phyloP scores from a whole-genome alignment of 2,329 filamentous ascomycete genomes.

The Ophiostoma ulmi region DNA sequence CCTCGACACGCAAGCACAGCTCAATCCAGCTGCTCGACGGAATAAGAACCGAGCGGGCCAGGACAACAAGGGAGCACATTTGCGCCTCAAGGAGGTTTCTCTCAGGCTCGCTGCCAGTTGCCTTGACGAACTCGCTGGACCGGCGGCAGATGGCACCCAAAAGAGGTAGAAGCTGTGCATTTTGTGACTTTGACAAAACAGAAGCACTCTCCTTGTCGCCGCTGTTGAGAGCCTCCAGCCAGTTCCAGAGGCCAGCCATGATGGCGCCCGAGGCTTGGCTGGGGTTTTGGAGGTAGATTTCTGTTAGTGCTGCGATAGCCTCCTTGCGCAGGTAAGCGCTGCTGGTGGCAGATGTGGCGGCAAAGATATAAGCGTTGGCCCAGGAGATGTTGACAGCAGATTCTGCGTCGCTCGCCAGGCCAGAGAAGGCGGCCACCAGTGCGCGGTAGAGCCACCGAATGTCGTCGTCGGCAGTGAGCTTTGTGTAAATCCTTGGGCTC shows the following conservation, averaged over 20 bases:
- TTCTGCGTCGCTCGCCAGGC: conserved; percentile 45
- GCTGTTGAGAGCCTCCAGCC: conserved; percentile 61
- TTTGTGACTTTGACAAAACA: conserved; percentile 58
- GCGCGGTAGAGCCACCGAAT: conserved; percentile 70
- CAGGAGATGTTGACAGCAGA: conserved; percentile 59
- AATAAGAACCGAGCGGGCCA: conserved; percentile 73
- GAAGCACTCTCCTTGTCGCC: conserved; percentile 76
- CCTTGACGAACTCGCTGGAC: conserved; percentile 44
- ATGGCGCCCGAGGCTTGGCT: conserved; percentile 57
- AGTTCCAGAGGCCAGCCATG: conserved; percentile 71
- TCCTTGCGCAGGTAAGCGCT: conserved; percentile 60
- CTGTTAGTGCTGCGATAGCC: conserved; percentile 56
- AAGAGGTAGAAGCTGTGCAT: conserved; percentile 56
- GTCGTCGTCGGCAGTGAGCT: conserved; percentile 69
- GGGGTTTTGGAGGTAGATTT: conserved; percentile 58
- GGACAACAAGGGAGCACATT: conserved; percentile 69
- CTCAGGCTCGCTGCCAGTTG: conserved; percentile 40
- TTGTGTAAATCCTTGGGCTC: conserved; percentile 78
- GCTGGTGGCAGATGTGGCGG: conserved; percentile 60
- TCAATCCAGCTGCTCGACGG: conserved; percentile 84
- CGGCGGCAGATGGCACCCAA: conserved; percentile 60
- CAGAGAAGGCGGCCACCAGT: conserved; percentile 56
- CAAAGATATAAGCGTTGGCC: conserved; percentile 80
- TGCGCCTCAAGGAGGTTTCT: conserved; percentile 57
- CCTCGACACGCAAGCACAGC: conserved; percentile 68